These are phyloP conservation scores for Cladorrhinum sp. DNA, from an alignment of 2,329 filamentous ascomycete genomes.

Conservation along the genomic window DNA sequence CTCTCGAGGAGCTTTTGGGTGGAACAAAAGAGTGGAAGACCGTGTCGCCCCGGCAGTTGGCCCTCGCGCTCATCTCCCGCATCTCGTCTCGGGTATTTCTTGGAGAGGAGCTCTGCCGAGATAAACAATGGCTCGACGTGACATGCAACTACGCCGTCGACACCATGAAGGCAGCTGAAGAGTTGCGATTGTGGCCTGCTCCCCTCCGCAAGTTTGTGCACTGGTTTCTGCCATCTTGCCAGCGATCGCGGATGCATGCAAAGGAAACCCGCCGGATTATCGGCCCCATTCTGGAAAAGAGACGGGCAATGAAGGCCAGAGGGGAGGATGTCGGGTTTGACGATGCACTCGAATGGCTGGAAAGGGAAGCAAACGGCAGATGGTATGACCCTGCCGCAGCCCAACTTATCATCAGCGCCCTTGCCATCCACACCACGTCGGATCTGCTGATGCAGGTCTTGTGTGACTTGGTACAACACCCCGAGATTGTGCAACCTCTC, in stretches of 20 bases:
- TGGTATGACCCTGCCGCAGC: slow-evolving; percentile 33
- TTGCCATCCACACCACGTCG: slow-evolving; percentile 43
- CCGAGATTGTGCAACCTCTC: slow-evolving; percentile 39
- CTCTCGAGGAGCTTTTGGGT: slow-evolving; percentile 34
- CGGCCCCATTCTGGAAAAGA: slow-evolving; percentile 31
- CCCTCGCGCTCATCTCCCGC: slow-evolving; percentile 45
- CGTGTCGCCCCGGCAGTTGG: slow-evolving; percentile 33
- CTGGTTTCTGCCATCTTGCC: slow-evolving; percentile 42
- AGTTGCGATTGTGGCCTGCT: slow-evolving; percentile 40
- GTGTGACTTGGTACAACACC: slow-evolving; percentile 38
- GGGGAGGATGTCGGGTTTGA: slow-evolving; percentile 31
- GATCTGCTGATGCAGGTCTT: slow-evolving; percentile 37
- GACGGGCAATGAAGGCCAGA: slow-evolving; percentile 24
- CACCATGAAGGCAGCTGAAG: slow-evolving; percentile 34
- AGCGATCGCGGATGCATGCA: slow-evolving; percentile 37
- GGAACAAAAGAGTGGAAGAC: slow-evolving; percentile 38
- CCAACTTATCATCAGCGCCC: slow-evolving; percentile 38
- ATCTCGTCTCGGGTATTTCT: slow-evolving; percentile 50
- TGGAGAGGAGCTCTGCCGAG: slow-evolving; percentile 42
- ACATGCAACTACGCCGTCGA: slow-evolving; percentile 42
- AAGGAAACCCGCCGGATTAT: slow-evolving; percentile 27
- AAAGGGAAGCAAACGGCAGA: slow-evolving; percentile 35
- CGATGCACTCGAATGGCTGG: slow-evolving; percentile 44
- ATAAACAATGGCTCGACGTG: slow-evolving; percentile 46
- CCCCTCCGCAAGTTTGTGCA: slow-evolving; percentile 42